Evolutionary conservation across 1,284 basidiomycete genomes (phyloP), one percentile per base, ranked within the genome.

Genomic region (Exsudoporus floridanus): DNA sequence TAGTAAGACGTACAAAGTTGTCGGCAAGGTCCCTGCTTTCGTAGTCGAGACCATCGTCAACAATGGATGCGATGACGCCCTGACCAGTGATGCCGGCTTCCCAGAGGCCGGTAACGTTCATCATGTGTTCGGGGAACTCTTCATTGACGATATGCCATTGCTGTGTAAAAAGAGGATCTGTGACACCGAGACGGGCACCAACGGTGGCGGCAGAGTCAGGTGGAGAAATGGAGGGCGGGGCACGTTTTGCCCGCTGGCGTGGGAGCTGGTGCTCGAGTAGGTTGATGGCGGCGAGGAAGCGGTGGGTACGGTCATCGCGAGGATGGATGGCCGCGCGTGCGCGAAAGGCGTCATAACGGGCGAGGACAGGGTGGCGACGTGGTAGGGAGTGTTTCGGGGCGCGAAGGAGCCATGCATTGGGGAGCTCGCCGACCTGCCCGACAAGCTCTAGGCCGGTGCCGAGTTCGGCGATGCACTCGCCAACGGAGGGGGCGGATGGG

Each of bases 41-140:
- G 70, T 94, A 90, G 69, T 99, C 97, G 59, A 99, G 73, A 0
- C 97, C 97, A 69, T 99, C 97, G 69, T 99, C 97, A 25, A 99
- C 90, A 46, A 99, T 79, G 7, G 92, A 92, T 7, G 94, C 85
- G 46, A 90, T 89, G 41, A 98, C 78, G 18, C 92, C 94, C 60
- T 86, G 80, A 1, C 97, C 97, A 0, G 87, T 91, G 57, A 94
- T 80, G 1, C 92, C 92, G 73, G 86, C 80, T 37, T 90, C 86
- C 92, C 92, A 95, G 1, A 94, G 78, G n/a, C 78, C 77, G 0
- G 88, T 84, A 19, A 90, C 84, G 63, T 95, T 94, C 84, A 95
- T 90, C 78, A 84, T 88, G 66, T 93, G 83, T 60, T 84, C 77
- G 1, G 84, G 86, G 53, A 74, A 82, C 36, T 88, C 79, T 57